Percentiles rank a stretch among this genome's conserved stretches.
These are phyloP conservation scores for Pseudocercospora fijiensis DNA, from an alignment of 2,329 filamentous ascomycete genomes.

Conservation along the genomic window DNA sequence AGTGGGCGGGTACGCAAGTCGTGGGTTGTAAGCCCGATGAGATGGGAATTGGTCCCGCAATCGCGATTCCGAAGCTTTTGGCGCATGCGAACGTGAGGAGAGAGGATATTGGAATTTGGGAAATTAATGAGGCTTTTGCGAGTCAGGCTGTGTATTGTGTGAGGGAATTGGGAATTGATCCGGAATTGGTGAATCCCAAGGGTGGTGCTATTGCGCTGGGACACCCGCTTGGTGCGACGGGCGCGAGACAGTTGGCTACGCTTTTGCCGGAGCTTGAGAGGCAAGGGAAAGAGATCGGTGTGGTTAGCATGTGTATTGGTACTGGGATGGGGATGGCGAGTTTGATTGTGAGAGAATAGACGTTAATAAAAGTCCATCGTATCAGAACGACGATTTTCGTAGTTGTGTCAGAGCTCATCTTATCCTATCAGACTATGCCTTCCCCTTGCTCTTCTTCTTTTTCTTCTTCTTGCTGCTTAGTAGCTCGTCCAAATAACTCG, in stretches of 20 bases:
- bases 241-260: constrained; percentile 75
- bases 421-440: neutral
- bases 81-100: constrained; percentile 63
- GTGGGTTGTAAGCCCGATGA: constrained; percentile 82
- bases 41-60: constrained; percentile 87
- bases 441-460: constrained; percentile 32
- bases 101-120: constrained; percentile 78
- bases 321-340: constrained; percentile 56
- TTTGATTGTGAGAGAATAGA: constrained; percentile 51
- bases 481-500: constrained; percentile 55
- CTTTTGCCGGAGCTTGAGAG: constrained; percentile 68
- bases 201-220: constrained; percentile 93
- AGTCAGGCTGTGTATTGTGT: constrained; percentile 68
- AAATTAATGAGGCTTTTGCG: constrained; percentile 83
- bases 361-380: neutral
- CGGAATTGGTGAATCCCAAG: constrained; percentile 79
- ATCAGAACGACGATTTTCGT: neutral
- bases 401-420: neutral
- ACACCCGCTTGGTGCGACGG: constrained; percentile 86
- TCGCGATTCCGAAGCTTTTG: constrained; percentile 84
- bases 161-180: constrained; percentile 65
- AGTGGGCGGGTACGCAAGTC: constrained; percentile 74
- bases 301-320: constrained; percentile 80
- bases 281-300: constrained; percentile 70
- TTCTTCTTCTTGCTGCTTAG: constrained; percentile 53